Percentiles rank a stretch among this genome's conserved stretches.
Evolutionary conservation across 2,329 filamentous ascomycete genomes (phyloP).

Genomic region (Cordyceps pruinosa): DNA sequence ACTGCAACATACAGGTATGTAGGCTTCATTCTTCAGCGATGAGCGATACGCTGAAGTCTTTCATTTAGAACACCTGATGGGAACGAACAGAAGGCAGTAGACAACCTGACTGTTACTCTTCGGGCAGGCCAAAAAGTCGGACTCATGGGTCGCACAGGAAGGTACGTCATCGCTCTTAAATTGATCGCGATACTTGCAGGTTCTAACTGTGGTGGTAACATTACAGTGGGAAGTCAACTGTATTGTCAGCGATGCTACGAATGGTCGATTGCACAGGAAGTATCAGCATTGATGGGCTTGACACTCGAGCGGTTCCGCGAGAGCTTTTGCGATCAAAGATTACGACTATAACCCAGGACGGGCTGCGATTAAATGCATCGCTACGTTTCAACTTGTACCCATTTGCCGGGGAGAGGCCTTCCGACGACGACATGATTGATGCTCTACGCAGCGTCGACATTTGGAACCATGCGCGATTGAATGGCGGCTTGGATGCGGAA

Average conservation of each 20-base stretch:
- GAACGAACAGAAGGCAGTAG: not conserved
- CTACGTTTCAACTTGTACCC: conserved; percentile 34
- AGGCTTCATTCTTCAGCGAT: not conserved
- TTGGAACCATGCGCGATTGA: conserved; percentile 10
- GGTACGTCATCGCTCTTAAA: not conserved
- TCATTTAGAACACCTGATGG: not conserved
- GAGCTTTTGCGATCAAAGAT: conserved; percentile 34
- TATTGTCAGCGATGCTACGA: not conserved
- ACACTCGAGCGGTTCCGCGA: conserved; percentile 32
- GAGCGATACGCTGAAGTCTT: not conserved
- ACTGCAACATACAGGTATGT: not conserved
- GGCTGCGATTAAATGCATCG: conserved; percentile 35
- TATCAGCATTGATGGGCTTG: conserved; percentile 36
- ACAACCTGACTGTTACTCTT: not conserved
- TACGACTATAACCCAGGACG: conserved; percentile 39
- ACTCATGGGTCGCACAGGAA: conserved; percentile 2
- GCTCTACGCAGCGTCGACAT: conserved; percentile 12
- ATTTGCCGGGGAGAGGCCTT: not conserved
- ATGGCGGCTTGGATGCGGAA: conserved; percentile 12
- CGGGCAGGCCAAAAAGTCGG: not conserved
- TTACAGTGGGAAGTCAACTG: not conserved
- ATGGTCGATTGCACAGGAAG: conserved; percentile 12
- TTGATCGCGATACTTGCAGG: not conserved
- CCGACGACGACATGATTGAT: not conserved
- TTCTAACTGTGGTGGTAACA: not conserved